Evolutionary conservation across 1,139 yeast species (phyloP).

Genomic region (Scheffersomyces titani): DNA sequence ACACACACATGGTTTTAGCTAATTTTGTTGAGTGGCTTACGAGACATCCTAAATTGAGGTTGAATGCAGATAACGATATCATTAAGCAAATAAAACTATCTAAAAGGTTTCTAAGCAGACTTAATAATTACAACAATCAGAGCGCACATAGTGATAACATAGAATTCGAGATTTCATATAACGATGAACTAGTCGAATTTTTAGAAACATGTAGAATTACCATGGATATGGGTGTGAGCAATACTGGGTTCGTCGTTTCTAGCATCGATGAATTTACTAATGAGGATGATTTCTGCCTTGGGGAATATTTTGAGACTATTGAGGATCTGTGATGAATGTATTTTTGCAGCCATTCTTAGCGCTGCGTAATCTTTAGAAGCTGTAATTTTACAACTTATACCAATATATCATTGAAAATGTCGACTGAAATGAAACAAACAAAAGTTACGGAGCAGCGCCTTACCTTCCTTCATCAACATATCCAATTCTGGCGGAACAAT

Average conservation of each 20-base stretch:
- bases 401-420: neutral
- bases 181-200: neutral
- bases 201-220: neutral
- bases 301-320: neutral
- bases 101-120: conserved; percentile 3
- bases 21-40: conserved; percentile 18
- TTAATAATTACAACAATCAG: neutral
- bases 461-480: neutral
- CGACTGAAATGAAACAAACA: neutral
- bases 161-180: neutral
- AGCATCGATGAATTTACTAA: neutral
- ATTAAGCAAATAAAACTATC: conserved; percentile 2
- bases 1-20: conserved; percentile 11
- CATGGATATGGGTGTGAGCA: neutral
- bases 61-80: conserved; percentile 1
- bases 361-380: neutral
- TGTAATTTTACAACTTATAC: neutral
- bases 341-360: neutral
- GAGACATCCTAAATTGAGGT: conserved; percentile 6
- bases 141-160: neutral
- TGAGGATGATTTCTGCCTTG: neutral
- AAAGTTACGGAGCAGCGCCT: neutral
- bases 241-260: neutral
- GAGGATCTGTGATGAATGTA: neutral
- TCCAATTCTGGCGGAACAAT: neutral